Evolutionary conservation across 1,284 basidiomycete species (phyloP).

Genomic region (Vanrija pseudolonga): DNA sequence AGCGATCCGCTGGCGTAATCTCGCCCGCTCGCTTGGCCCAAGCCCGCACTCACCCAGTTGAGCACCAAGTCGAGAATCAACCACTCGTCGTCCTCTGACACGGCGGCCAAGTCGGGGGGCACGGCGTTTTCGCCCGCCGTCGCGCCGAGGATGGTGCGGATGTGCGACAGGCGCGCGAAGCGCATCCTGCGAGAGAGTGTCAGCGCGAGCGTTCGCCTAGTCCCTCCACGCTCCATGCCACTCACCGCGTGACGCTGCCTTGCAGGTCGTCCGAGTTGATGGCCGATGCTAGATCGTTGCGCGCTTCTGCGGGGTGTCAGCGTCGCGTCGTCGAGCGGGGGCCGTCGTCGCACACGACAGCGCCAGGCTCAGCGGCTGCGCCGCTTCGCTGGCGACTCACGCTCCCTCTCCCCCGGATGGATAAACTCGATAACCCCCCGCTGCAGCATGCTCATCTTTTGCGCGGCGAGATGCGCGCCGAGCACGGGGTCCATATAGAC

Average conservation of each 20-base stretch:
- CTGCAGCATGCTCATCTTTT: slow-evolving; percentile 66
- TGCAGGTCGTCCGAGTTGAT: slow-evolving; percentile 76
- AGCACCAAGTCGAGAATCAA: slow-evolving; percentile 88
- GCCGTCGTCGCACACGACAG: too few species aligned
- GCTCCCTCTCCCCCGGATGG: slow-evolving; percentile 80
- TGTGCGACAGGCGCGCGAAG: slow-evolving; percentile 50
- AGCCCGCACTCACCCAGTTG: slow-evolving; percentile 63
- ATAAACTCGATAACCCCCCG: slow-evolving; percentile 78
- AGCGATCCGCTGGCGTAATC: too few species aligned
- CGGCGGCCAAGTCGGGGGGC: slow-evolving; percentile 59
- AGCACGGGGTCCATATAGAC: slow-evolving; percentile 87
- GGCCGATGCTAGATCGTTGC: slow-evolving; percentile 71
- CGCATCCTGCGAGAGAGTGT: slow-evolving; percentile 46
- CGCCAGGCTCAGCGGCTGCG: too few species aligned
- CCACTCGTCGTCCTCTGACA: slow-evolving; percentile 72
- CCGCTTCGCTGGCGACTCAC: slow-evolving; percentile 37
- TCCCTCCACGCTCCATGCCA: too few species aligned
- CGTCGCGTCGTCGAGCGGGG: background rate
- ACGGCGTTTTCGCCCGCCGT: slow-evolving; percentile 43
- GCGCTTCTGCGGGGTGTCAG: slow-evolving; percentile 52
- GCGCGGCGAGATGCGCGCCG: slow-evolving; percentile 66
- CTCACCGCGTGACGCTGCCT: slow-evolving; percentile 84
- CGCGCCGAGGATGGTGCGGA: slow-evolving; percentile 51
- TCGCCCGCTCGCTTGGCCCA: too few species aligned
- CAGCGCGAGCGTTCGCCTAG: background rate